phyloP scores from a whole-genome alignment of 352 stramenopile species.

The Globisporangium cylindrosporum region DNA sequence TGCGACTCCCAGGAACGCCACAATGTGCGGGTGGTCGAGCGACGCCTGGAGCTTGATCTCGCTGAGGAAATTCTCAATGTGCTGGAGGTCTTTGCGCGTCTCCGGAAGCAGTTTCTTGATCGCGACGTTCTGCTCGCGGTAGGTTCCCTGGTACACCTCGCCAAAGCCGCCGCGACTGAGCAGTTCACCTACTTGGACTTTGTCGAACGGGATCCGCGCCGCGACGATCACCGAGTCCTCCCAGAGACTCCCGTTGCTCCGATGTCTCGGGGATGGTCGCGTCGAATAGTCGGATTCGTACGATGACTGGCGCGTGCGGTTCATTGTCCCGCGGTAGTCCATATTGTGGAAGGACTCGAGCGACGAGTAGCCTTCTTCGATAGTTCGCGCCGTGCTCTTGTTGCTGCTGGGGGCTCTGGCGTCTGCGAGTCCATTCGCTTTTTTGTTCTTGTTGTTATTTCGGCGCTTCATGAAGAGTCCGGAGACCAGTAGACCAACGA shows the following conservation, averaged over 20 bases:
- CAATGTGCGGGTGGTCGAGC: constrained; percentile 50
- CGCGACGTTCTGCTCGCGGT: constrained; percentile 32
- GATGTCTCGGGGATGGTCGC: neutral
- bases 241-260: constrained; percentile 23
- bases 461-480: constrained; percentile 13
- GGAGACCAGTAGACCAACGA: constrained; percentile 12
- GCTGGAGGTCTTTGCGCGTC: constrained; percentile 33
- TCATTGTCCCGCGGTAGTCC: constrained; percentile 6
- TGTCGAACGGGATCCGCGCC: constrained; percentile 34
- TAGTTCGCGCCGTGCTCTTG: neutral
- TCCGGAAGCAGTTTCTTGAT: constrained; percentile 42
- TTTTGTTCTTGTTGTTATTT: neutral
- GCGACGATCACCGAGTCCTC: constrained; percentile 37
- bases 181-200: constrained; percentile 30
- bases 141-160: constrained; percentile 35
- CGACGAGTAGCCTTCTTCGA: constrained; percentile 7
- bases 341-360: constrained; percentile 6
- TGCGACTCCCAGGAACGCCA: constrained; percentile 50
- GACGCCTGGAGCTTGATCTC: constrained; percentile 42
- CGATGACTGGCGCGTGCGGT: constrained; percentile 12
- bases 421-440: neutral
- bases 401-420: neutral
- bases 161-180: constrained; percentile 34
- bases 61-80: constrained; percentile 38
- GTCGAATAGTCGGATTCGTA: constrained; percentile 3